Conservation (phyloP, 441 rosid species). For the Euphorbia celastroides region DNA sequence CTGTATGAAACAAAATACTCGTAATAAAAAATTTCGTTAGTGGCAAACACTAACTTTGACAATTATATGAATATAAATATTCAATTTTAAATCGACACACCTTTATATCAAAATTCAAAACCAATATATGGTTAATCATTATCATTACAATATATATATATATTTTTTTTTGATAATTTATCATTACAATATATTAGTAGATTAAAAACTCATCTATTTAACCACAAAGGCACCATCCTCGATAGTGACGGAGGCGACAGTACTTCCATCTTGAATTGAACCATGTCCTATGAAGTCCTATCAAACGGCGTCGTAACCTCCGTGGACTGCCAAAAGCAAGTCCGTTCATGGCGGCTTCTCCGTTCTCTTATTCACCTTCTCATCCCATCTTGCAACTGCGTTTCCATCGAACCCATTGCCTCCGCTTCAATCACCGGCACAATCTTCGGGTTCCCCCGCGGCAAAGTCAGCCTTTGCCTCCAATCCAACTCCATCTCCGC, state of each 20-base stretch:
- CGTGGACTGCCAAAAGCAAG: conserved; percentile 72
- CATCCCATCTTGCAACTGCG: conserved; percentile 52
- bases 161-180: no score
- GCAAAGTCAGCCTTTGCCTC: conserved; percentile 55
- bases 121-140: no score
- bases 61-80: no score
- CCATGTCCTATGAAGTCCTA: conserved; percentile 35
- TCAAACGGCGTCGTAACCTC: conserved; percentile 39
- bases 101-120: no score
- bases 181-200: no score
- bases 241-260: no score
- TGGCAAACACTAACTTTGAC: no score
- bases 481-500: conserved; percentile 43
- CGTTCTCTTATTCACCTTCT: conserved; percentile 49
- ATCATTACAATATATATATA: no score
- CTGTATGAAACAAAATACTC: no score
- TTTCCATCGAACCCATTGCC: conserved; percentile 29
- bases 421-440: conserved; percentile 53
- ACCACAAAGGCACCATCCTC: conserved; percentile 12
- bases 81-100: no score
- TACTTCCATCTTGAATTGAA: no score
- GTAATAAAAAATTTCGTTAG: no score
- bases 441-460: conserved; percentile 59
- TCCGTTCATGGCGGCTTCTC: conserved; percentile 68
- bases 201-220: conserved; percentile 22